Evolutionary conservation across 805 yeast genomes (phyloP).

Genomic region (Torulaspora indica): DNA sequence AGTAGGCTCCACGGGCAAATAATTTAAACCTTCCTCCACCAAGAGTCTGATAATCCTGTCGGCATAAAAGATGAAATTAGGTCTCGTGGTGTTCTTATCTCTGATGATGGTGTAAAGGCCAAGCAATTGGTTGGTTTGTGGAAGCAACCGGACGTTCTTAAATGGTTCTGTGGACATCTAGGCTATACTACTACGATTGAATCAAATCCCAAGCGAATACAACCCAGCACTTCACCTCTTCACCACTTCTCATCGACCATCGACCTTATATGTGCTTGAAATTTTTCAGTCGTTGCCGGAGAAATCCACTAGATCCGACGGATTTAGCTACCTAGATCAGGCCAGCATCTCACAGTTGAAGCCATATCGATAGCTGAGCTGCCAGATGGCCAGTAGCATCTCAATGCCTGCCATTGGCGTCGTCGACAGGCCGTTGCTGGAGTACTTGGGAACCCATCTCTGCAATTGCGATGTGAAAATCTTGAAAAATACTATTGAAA

Average conservation of each 20-base stretch:
- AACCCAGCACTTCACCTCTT: neutral
- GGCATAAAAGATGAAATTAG: constrained; percentile 91
- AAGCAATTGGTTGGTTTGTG: constrained; percentile 83
- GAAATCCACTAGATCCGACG: constrained; percentile 5
- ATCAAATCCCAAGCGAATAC: neutral
- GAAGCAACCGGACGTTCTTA: constrained; percentile 59
- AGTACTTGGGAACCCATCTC: too few relatives aligned
- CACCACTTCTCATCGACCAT: constrained; percentile 1
- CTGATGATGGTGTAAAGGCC: constrained; percentile 90
- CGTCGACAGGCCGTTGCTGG: too few relatives aligned
- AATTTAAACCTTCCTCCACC: constrained; percentile 94
- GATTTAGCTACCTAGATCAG: neutral
- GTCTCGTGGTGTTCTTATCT: constrained; percentile 70
- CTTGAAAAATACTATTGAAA: neutral
- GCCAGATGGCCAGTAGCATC: neutral
- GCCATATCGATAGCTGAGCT: neutral
- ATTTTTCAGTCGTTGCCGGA: neutral
- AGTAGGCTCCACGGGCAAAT: constrained; percentile 75
- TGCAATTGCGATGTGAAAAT: neutral
- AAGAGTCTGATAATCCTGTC: constrained; percentile 89
- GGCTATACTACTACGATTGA: neutral
- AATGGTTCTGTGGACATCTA: constrained; percentile 34
- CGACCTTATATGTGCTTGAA: neutral
- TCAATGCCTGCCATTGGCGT: neutral
- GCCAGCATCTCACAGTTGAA: neutral